Evolutionary conservation across 768 basidiomycete genomes (phyloP).

Genomic region (Suillus tomentosus): DNA sequence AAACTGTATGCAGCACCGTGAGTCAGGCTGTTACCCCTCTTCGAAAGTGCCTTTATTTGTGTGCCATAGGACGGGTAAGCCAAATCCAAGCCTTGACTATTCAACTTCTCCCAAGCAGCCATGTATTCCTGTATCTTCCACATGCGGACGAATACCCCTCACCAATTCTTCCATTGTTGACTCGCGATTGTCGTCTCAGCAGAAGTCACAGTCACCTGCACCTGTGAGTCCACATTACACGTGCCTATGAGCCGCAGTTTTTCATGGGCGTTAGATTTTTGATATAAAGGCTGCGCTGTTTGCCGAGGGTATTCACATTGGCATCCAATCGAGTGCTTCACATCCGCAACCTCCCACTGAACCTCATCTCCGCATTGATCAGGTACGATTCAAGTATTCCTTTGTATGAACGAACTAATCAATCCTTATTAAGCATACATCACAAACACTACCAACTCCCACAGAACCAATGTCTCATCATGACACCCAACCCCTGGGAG

Average conservation of each 20-base stretch:
- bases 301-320: background rate
- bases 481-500: background rate
- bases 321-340: no score
- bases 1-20: background rate
- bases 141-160: background rate
- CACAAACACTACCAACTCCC: background rate
- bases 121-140: background rate
- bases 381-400: background rate
- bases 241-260: background rate
- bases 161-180: background rate
- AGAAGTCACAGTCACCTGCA: no score
- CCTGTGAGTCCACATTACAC: background rate
- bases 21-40: background rate
- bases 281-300: slow-evolving; percentile 2
- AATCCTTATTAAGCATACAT: background rate
- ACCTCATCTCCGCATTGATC: background rate
- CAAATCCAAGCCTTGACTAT: background rate
- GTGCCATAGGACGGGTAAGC: background rate
- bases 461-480: background rate
- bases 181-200: no score
- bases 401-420: background rate
- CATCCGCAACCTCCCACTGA: background rate
- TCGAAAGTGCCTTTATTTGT: background rate
- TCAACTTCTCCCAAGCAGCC: background rate
- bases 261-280: background rate